A percentile compares a stretch with the other conserved stretches of the same genome.
Evolutionary conservation across 2,329 filamentous ascomycete genomes (phyloP).

Genomic region (Plenodomus lindquistii): DNA sequence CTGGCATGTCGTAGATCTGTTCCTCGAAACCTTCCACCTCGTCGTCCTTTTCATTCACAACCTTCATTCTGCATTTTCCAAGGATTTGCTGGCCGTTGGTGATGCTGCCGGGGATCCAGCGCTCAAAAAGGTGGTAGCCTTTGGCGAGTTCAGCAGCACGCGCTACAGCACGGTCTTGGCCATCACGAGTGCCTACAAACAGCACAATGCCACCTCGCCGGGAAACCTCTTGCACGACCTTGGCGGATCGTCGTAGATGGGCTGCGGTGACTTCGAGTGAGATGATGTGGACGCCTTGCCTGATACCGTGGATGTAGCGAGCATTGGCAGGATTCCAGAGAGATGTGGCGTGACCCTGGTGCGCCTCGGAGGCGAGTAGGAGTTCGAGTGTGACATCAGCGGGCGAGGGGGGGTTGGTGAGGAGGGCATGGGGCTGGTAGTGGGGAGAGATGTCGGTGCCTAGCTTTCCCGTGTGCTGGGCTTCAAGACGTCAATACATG

Average conservation of each 20-base stretch:
- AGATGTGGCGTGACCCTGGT: constrained; percentile 83
- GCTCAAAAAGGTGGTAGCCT: constrained; percentile 86
- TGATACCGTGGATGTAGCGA: constrained; percentile 88
- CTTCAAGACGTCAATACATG: constrained; percentile 23
- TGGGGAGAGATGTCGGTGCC: constrained; percentile 50
- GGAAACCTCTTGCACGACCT: constrained; percentile 85
- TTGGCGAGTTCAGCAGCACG: constrained; percentile 76
- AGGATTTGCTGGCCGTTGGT: constrained; percentile 93
- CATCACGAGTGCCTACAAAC: constrained; percentile 84
- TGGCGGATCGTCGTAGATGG: constrained; percentile 88
- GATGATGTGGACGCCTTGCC: constrained; percentile 90
- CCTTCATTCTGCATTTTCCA: constrained; percentile 67
- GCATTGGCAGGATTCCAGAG: constrained; percentile 95
- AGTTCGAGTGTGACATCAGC: constrained; percentile 87
- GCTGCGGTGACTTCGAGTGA: constrained; percentile 85
- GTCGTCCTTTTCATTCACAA: constrained; percentile 76
- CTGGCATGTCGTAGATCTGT: constrained; percentile 64
- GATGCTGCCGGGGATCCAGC: constrained; percentile 89
- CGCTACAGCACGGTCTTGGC: constrained; percentile 80
- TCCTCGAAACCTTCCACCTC: constrained; percentile 66
- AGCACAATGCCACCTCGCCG: constrained; percentile 82
- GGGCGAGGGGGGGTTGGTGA: constrained; percentile 73
- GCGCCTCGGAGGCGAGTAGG: constrained; percentile 58
- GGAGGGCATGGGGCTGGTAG: constrained; percentile 69
- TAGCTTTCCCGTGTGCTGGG: constrained; percentile 41